A percentile compares a stretch with the other conserved stretches of the same genome.
These are phyloP conservation scores for Camelina sativa DNA, from an alignment of 345 rosid species.

Conservation along the genomic window DNA sequence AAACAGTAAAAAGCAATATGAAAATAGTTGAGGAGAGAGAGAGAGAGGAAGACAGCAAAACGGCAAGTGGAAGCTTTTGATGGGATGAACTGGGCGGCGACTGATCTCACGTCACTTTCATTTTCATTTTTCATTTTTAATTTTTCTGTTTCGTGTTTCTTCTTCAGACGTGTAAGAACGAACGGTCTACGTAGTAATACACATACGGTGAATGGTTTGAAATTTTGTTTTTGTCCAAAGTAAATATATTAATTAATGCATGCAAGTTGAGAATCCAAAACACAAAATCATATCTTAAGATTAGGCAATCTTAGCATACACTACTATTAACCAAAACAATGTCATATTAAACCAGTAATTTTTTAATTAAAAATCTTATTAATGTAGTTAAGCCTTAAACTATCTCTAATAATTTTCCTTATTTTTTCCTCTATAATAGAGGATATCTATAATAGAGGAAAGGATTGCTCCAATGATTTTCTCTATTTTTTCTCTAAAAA, in stretches of 20 bases:
- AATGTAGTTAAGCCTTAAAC: too few species aligned
- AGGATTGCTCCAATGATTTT: too few species aligned
- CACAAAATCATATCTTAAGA: constrained; percentile 3
- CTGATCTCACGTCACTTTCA: constrained; percentile 47
- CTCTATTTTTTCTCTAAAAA: too few species aligned
- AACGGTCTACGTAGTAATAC: constrained; percentile 35
- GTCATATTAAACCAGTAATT: neutral
- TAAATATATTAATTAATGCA: constrained; percentile 6
- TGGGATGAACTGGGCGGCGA: constrained; percentile 66
- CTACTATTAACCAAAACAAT: neutral
- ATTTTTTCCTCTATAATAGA: too few species aligned
- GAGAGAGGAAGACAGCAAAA: constrained; percentile 39
- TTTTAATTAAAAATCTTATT: too few species aligned
- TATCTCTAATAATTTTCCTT: too few species aligned
- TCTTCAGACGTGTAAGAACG: constrained; percentile 29
- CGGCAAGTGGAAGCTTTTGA: constrained; percentile 63
- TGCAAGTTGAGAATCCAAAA: constrained; percentile 35
- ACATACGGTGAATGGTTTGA: constrained; percentile 37
- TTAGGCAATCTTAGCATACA: neutral
- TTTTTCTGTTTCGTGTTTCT: constrained; percentile 1
- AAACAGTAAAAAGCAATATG: constrained; percentile 1
- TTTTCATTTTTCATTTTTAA: neutral
- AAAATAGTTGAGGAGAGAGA: neutral
- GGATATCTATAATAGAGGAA: too few species aligned
- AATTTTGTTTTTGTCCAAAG: neutral